phyloP scores from a whole-genome alignment of 2,329 filamentous ascomycete genomes.

The Pyricularia pennisetigena region DNA sequence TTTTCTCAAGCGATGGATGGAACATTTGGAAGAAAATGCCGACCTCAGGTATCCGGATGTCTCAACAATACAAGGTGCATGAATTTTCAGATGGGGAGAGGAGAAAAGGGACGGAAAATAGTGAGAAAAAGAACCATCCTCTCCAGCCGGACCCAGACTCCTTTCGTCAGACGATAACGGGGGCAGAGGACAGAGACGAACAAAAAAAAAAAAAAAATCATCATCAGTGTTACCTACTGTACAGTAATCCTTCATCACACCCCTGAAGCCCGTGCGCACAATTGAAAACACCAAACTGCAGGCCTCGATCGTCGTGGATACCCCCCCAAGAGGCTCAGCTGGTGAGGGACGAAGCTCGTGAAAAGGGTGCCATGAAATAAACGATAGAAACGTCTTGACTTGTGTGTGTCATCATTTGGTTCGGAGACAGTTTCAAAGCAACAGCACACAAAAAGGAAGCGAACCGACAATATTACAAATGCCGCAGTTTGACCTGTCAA shows the following conservation, averaged over 20 bases:
- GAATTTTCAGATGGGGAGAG: neutral
- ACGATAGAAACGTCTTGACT: neutral
- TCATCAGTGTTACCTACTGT: no score
- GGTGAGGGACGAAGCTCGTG: neutral
- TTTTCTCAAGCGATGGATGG: slow-evolving; percentile 89
- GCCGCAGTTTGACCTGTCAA: neutral
- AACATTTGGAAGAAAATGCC: slow-evolving; percentile 77
- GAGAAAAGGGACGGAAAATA: neutral
- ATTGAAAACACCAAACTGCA: neutral
- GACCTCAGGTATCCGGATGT: slow-evolving; percentile 82
- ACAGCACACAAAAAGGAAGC: no score
- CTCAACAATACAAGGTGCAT: slow-evolving; percentile 20
- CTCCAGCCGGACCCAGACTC: no score
- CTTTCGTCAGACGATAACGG: no score
- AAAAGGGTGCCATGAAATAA: neutral
- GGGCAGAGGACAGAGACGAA: neutral
- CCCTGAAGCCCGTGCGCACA: neutral
- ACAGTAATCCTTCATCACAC: neutral
- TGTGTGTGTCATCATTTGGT: neutral
- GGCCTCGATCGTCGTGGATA: neutral
- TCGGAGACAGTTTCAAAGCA: neutral
- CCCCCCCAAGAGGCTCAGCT: neutral
- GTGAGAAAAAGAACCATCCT: neutral
- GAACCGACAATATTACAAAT: no score
- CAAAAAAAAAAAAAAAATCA: neutral